Base-by-base conservation (phyloP, 176 grass and related monocot genomes). In the Cenchrus purpureus region DNA sequence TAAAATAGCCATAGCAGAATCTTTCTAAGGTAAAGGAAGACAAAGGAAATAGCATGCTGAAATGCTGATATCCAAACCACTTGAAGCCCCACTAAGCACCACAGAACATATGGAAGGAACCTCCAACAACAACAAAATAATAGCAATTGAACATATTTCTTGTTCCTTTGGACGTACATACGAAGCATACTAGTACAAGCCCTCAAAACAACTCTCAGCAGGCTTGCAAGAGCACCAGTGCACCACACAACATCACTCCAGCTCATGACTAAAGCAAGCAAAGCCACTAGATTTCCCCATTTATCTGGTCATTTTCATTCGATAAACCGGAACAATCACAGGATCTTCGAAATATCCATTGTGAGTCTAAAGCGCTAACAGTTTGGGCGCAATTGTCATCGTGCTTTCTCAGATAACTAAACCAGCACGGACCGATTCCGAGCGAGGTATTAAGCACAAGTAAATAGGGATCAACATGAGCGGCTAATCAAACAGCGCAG, bases 1-100 rank as follows among this genome's bases (percentile, higher is more conserved):
- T 19, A 42, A 57, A 56, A 14, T 42, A 64, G 25, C 6, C 14
- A 31, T 9, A 32, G 12, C 32, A 77, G 25, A 29, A 20, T 4
- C 8, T 58, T 46, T 43, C 13, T n/a, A 74, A 68, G 40, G 52
- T 12, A 48, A 77, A 77, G 12, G 37, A 55, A 55, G 22, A 8
- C 8, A 77, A 10, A 81, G 49, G 2, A 11, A 42, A 13, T n/a
- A 4, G 0, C 48, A 67, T 75, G 71, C 25, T 73, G 48, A 73
- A 29, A 31, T 29, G 48, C 50, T 76, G 37, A 48, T 77, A 58
- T 77, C 28, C 6, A 85, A 68, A 29, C 37, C 14, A 82, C 20
- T 43, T 29, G 20, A 85, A 69, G 51, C 50, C 31, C 14, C 52
- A 69, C 1, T 59, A 59, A 25, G 51, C 15, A 46, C 10, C 29